Conservation (phyloP, 2,329 filamentous ascomycete genomes). For the Macrophomina tecta region DNA sequence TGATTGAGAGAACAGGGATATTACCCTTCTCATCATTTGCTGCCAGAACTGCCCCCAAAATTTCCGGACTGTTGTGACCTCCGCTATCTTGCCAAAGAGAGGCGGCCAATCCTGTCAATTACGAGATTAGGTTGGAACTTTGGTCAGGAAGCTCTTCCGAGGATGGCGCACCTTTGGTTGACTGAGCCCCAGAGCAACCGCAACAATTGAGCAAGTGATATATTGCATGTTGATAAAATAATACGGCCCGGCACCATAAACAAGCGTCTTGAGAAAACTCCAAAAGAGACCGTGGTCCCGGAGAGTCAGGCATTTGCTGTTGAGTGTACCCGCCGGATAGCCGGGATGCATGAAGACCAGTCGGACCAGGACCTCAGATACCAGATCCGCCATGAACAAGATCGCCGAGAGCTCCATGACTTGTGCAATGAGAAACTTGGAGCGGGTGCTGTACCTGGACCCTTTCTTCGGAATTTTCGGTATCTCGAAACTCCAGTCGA, state of each 20-base stretch:
- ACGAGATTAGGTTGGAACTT: not conserved
- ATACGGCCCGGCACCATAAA: conserved; percentile 30
- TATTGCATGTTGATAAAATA: conserved; percentile 32
- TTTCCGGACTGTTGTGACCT: conserved; percentile 29
- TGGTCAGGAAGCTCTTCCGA: not conserved
- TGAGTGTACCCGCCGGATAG: too few relatives aligned
- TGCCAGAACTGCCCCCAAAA: conserved; percentile 33
- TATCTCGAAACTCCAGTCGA: conserved; percentile 30
- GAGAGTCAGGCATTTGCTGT: not conserved
- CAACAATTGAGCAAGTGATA: conserved; percentile 19
- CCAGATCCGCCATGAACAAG: too few relatives aligned
- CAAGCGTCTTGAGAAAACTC: conserved; percentile 29
- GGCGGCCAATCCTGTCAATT: conserved; percentile 31
- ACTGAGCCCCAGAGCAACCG: conserved; percentile 23
- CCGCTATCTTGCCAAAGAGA: conserved; percentile 25
- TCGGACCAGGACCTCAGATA: too few relatives aligned
- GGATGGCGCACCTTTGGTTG: conserved; percentile 27
- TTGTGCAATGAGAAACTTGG: conserved; percentile 11
- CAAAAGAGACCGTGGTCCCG: conserved; percentile 18
- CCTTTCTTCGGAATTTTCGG: conserved; percentile 29
- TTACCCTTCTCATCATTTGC: conserved; percentile 29
- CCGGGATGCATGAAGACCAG: too few relatives aligned
- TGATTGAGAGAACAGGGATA: not conserved
- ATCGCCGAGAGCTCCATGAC: too few relatives aligned
- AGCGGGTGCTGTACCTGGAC: not conserved